Evolutionary conservation across 441 rosid species (phyloP), one percentile per base, ranked within the genome.

Genomic region (Cnidoscolus chayamansa): DNA sequence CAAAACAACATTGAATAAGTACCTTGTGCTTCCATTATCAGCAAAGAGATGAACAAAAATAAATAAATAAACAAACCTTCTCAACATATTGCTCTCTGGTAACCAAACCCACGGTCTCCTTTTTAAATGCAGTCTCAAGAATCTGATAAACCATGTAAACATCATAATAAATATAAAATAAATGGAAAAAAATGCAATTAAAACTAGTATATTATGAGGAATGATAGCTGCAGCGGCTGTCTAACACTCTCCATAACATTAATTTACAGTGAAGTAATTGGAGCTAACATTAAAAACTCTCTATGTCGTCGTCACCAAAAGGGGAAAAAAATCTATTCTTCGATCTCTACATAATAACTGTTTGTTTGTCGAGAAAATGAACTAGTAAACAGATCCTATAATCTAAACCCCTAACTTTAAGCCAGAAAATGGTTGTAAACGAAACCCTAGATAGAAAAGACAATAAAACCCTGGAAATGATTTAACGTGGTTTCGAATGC

Each of bases 21-120:
- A 51, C 49, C 17, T 61, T 40, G 17, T 16, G 19, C 30, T 45
- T 35, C 16, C 57, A 48, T 35, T 3, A 40, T 40, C 7, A 40
- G 45, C 7, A 40, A 40, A 40, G 45, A 40, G 45, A 40, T 40
- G 45, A 40, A 40, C 6, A 10, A 69, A 19, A 66, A 10, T 6
- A 51, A 63, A 76, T 1, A 65, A 40, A 3, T 51, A 30, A 48
- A 59, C 49, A 76, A 81, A 90, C 97, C 97, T 94, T 92, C 88
- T 94, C 96, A 45, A 94, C 97, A 74, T 90, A 94, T 74, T 94
- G 91, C 79, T 92, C 97, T 76, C 96, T 84, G n/a, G 97, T 92
- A 54, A 94, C 97, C 77, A 92, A 81, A 72, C 97, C 97, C 1
- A 90, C 92, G 7, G 97, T 94, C 79, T 94, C 97, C 84, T 89